Percentiles rank a stretch among this genome's conserved stretches.
Evolutionary conservation across 148 eudicot genomes (phyloP).

Genomic region (Cornus kousa): DNA sequence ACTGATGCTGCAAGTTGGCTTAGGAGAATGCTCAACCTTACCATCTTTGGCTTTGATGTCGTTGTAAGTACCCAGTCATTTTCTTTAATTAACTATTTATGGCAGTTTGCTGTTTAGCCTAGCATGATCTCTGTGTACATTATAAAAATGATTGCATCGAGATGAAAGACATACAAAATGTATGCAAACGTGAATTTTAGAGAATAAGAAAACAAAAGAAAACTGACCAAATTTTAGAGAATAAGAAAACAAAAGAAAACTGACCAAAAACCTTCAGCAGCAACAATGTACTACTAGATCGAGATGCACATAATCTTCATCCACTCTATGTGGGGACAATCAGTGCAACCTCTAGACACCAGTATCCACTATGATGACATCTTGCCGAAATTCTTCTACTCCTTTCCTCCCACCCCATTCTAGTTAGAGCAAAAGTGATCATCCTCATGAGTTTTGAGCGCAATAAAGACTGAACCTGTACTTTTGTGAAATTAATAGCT

Average conservation of each 20-base stretch:
- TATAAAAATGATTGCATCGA: neutral
- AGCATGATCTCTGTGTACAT: neutral
- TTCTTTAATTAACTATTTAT: neutral
- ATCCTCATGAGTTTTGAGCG: no score
- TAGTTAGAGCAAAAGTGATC: no score
- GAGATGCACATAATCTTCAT: no score
- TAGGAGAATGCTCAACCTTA: conserved; percentile 63
- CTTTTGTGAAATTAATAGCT: neutral
- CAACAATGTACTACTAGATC: neutral
- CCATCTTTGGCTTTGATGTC: conserved; percentile 91
- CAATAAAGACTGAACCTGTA: no score
- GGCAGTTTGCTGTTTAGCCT: neutral
- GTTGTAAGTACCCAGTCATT: conserved; percentile 62
- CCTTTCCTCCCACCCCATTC: neutral
- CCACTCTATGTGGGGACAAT: neutral
- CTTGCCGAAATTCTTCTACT: neutral
- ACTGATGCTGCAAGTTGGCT: conserved; percentile 76
- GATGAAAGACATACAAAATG: neutral
- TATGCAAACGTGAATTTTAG: neutral
- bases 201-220: neutral
- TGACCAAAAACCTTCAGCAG: neutral
- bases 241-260: neutral
- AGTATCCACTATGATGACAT: neutral
- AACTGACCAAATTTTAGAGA: neutral
- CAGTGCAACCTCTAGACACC: neutral